Conservation (phyloP, 371 early-diverging fungal species). For the Sporodiniella umbellata region DNA sequence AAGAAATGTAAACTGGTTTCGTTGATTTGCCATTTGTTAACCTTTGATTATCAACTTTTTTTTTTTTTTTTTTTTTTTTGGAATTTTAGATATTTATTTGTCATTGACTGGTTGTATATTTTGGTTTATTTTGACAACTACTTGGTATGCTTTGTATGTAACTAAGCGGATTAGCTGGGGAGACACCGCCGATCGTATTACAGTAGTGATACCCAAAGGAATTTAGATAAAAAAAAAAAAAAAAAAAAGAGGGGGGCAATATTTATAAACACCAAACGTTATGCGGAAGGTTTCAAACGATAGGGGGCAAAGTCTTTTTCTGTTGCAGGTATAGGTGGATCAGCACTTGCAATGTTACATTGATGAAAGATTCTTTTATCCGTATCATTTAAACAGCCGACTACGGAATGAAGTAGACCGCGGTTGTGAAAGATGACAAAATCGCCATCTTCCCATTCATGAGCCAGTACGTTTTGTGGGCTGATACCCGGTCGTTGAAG, state of each 20-base stretch:
- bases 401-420: conserved; percentile 45
- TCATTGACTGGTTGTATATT: conserved; percentile 42
- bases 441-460: conserved; percentile 50
- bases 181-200: conserved; percentile 43
- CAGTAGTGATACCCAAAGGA: conserved; percentile 61
- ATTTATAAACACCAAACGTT: not conserved
- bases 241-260: not conserved
- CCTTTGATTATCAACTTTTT: not conserved
- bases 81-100: conserved; percentile 44
- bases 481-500: conserved; percentile 45
- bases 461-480: conserved; percentile 46
- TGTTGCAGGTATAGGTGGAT: conserved; percentile 39
- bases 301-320: conserved; percentile 46
- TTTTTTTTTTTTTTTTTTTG: too few relatives aligned
- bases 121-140: conserved; percentile 47
- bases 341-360: conserved; percentile 43
- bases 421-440: conserved; percentile 51
- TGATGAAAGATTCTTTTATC: conserved; percentile 48
- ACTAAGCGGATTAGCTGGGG: conserved; percentile 52
- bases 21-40: not conserved
- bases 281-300: too few relatives aligned
- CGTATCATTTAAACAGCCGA: conserved; percentile 38
- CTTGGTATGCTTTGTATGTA: conserved; percentile 59
- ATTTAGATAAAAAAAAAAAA: conserved; percentile 15
- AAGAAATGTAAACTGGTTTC: conserved; percentile 39